phyloP scores from a whole-genome alignment of 345 rosid species.

The Noccaea bulbosa region DNA sequence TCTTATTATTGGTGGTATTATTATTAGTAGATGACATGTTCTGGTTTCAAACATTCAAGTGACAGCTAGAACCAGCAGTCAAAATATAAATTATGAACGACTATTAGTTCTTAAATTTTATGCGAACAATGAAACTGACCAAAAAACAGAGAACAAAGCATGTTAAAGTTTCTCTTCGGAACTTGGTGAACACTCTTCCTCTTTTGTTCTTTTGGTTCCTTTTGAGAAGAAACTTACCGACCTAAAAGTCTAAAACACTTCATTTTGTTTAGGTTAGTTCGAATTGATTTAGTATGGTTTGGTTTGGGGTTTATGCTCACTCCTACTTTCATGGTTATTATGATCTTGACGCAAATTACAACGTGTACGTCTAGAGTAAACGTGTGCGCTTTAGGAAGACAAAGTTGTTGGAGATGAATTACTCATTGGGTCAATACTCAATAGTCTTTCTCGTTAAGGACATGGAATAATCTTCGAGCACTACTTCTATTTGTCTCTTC shows the following conservation, averaged over 20 bases:
- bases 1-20: not conserved
- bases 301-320: not conserved
- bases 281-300: not conserved
- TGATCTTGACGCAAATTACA: not conserved
- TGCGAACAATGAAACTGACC: not conserved
- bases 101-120: not conserved
- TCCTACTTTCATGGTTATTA: not conserved
- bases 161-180: too few species aligned
- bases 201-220: too few species aligned
- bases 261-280: not conserved
- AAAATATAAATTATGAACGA: slow-evolving; percentile 1
- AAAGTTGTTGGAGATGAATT: not conserved
- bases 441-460: not conserved
- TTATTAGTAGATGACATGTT: slow-evolving; percentile 20
- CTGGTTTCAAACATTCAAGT: not conserved
- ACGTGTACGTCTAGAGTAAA: slow-evolving; percentile 1
- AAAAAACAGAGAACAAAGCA: not conserved
- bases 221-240: too few species aligned
- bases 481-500: not conserved
- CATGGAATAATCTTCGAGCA: not conserved
- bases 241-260: too few species aligned
- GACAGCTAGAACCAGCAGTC: slow-evolving; percentile 12
- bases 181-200: too few species aligned
- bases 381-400: not conserved
- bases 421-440: not conserved